Evolutionary conservation across 805 yeast genomes (phyloP), one percentile per base, ranked within the genome.

Genomic region (Saccharomyces mikatae): DNA sequence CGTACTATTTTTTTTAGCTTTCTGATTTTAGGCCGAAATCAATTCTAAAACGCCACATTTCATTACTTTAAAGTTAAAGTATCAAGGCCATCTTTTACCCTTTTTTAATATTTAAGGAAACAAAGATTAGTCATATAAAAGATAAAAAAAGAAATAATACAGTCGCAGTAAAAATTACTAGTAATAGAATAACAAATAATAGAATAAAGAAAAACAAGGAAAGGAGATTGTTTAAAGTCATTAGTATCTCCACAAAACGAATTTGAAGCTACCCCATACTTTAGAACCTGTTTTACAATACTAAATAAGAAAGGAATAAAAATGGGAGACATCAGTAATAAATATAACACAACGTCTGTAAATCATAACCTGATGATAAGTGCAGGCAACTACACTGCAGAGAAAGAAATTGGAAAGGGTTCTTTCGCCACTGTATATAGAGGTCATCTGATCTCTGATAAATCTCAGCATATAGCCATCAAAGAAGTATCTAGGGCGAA

Each of bases 371-470:
- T 30, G 22, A 47, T 30, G 27, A 52, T 60, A 31, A 55, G 65
- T 13, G 52, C 65, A 41, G 70, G 64, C 24, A 62, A 60, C 47
- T 69, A 68, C 51, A 52, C 60, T 14, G 59, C 69, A 28, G 72
- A 65, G 47, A 67, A 64, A 41, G 96, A 90, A 69, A 92, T 94
- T 52, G 99, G 99, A 26, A 83, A 87, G 63, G 99, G 99, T 32
- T 87, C 96, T 8, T 94, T 94, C 74, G 99, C 99, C 62, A 86
- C 85, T 58, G 99, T 94, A 27, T 92, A 87, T 75, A 90, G 89
- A 71, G 96, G 97, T 52, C 76, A 79, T 54, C 76, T 84, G 62
- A 58, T 57, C 14, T 59, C 55, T 30, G 53, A 55, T 17, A 58
- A 29, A 41, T 11, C 21, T 48, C 21, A 41, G 13, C 79, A 90